A percentile compares a stretch with the other conserved stretches of the same genome.
Evolutionary conservation across 2,329 filamentous ascomycete genomes (phyloP).

Genomic region (Cladosporium halotolerans): DNA sequence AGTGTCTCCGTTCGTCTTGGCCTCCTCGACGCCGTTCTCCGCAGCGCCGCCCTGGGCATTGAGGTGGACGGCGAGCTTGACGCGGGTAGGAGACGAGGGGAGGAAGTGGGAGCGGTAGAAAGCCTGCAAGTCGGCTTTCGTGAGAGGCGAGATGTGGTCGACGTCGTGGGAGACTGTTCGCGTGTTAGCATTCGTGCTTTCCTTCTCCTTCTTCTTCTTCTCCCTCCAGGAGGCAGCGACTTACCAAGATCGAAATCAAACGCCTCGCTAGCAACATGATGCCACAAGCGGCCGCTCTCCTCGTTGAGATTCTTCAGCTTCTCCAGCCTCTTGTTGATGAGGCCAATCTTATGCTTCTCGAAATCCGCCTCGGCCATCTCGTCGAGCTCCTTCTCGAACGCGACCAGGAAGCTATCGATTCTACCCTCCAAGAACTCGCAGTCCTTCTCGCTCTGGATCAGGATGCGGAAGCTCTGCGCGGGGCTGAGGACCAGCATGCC

Average conservation of each 20-base stretch:
- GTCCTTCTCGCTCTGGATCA: slow-evolving; percentile 87
- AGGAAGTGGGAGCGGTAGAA: slow-evolving; percentile 74
- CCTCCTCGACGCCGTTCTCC: slow-evolving; percentile 33
- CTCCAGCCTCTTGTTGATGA: slow-evolving; percentile 80
- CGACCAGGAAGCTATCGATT: slow-evolving; percentile 75
- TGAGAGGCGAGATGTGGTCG: slow-evolving; percentile 63
- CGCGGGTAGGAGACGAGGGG: slow-evolving; percentile 63
- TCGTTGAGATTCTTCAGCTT: slow-evolving; percentile 87
- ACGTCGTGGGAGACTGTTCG: slow-evolving; percentile 66
- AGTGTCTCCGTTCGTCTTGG: neutral
- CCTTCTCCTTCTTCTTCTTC: neutral
- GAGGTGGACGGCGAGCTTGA: slow-evolving; percentile 81
- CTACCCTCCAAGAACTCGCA: slow-evolving; percentile 78
- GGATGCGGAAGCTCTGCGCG: slow-evolving; percentile 70
- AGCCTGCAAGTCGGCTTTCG: slow-evolving; percentile 69
- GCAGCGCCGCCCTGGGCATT: slow-evolving; percentile 59
- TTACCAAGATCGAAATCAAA: slow-evolving; percentile 84
- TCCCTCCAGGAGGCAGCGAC: slow-evolving; percentile 18
- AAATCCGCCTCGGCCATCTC: slow-evolving; percentile 80
- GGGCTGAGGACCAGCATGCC: slow-evolving; percentile 69
- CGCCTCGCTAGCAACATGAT: slow-evolving; percentile 75
- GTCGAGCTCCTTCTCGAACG: slow-evolving; percentile 59
- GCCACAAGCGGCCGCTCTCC: slow-evolving; percentile 78
- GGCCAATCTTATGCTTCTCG: slow-evolving; percentile 81
- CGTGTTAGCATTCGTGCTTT: slow-evolving; percentile 8